These are phyloP conservation scores for Calonectria ilicicola DNA, from an alignment of 2,329 filamentous ascomycete species.

Conservation along the genomic window DNA sequence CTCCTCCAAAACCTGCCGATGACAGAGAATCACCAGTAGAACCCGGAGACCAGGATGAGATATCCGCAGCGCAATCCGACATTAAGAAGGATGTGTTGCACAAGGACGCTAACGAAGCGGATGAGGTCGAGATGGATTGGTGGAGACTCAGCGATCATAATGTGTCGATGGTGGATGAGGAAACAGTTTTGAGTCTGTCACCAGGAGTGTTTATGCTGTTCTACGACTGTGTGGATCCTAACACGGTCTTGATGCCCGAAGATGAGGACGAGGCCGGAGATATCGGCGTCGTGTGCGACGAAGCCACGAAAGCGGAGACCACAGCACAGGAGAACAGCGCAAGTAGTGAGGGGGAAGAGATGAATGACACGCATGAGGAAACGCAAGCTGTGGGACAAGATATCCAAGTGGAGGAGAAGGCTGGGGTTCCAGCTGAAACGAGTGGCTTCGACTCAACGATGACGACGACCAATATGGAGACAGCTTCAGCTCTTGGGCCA, in stretches of 20 bases:
- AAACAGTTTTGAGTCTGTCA: conserved; percentile 78
- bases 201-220: conserved; percentile 95
- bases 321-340: conserved; percentile 8
- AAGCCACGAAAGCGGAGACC: conserved; percentile 17
- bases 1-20: conserved; percentile 17
- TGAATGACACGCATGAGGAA: not conserved
- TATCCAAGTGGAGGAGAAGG: conserved; percentile 10
- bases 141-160: conserved; percentile 93
- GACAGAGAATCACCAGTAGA: conserved; percentile 18
- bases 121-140: conserved; percentile 70
- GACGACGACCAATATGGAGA: conserved; percentile 8
- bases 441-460: conserved; percentile 7
- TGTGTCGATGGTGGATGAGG: conserved; percentile 79
- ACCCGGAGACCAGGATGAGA: conserved; percentile 27
- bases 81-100: conserved; percentile 16
- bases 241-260: conserved; percentile 56
- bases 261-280: conserved; percentile 38
- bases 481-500: not conserved
- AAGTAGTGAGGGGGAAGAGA: not conserved
- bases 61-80: conserved; percentile 9
- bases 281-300: conserved; percentile 38
- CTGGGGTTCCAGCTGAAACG: conserved; percentile 30
- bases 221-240: conserved; percentile 80
- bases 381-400: not conserved
- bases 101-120: conserved; percentile 36